These are phyloP conservation scores for Ceratocystis eucalypticola DNA, from an alignment of 2,329 filamentous ascomycete genomes.

Conservation along the genomic window DNA sequence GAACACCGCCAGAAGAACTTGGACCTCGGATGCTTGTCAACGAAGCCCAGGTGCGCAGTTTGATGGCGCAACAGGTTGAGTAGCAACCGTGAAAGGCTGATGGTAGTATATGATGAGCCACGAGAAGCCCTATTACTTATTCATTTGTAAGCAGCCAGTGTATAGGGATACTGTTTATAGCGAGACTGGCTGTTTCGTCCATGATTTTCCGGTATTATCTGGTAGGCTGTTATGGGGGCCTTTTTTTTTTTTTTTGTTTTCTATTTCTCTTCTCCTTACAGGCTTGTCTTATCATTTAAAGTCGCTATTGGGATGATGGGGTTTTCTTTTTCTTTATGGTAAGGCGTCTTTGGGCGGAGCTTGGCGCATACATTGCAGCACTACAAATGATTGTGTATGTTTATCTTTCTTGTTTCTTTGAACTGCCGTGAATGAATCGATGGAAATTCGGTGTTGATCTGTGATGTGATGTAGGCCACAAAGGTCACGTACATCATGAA, in stretches of 20 bases:
- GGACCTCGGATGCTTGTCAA: slow-evolving; percentile 64
- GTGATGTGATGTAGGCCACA: too few species aligned
- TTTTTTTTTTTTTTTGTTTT: neutral
- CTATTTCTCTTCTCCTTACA: neutral
- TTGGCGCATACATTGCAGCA: slow-evolving; percentile 1
- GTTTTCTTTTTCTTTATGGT: neutral
- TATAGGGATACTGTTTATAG: neutral
- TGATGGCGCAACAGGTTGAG: slow-evolving; percentile 30
- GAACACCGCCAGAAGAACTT: slow-evolving; percentile 60
- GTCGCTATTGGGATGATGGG: neutral
- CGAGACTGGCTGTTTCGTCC: neutral
- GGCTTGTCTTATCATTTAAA: neutral
- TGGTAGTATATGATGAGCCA: neutral
- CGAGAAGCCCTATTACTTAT: neutral
- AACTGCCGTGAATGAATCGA: neutral
- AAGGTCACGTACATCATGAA: neutral
- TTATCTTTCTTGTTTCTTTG: neutral
- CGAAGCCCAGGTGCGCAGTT: slow-evolving; percentile 33
- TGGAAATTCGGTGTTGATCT: too few species aligned
- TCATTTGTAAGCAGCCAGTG: neutral
- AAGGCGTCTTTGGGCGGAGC: neutral
- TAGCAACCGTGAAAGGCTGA: slow-evolving; percentile 16
- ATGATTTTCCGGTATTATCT: neutral
- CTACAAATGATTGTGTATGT: neutral
- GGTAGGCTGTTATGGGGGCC: neutral